These are phyloP conservation scores for Scedosporium aurantiacum DNA, from an alignment of 2,329 filamentous ascomycete species.

Conservation along the genomic window DNA sequence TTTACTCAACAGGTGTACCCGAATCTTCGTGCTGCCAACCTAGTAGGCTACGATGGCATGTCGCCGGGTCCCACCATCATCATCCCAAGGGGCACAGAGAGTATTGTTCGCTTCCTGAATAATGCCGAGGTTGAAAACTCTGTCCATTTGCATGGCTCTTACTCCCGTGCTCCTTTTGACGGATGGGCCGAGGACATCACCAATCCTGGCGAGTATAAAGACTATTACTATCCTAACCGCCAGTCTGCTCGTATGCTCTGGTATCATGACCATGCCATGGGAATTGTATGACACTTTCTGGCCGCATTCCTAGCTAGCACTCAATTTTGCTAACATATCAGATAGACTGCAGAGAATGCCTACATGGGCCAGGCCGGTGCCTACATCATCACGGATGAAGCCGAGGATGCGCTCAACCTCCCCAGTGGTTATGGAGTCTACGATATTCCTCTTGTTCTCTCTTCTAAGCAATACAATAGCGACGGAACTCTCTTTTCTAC, in stretches of 20 bases:
- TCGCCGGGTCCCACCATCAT: slow-evolving; percentile 42
- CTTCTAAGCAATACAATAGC: slow-evolving; percentile 38
- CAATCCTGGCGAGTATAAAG: slow-evolving; percentile 41
- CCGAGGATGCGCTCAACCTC: slow-evolving; percentile 35
- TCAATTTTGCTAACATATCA: neutral
- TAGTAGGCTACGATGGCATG: slow-evolving; percentile 42
- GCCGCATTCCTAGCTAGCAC: neutral
- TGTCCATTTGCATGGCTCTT: slow-evolving; percentile 45
- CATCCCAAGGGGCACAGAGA: slow-evolving; percentile 36
- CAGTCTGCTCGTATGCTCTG: slow-evolving; percentile 41
- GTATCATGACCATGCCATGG: slow-evolving; percentile 41
- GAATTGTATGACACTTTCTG: slow-evolving; percentile 15
- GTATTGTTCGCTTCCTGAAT: slow-evolving; percentile 43
- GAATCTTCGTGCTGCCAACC: slow-evolving; percentile 17
- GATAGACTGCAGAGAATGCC: slow-evolving; percentile 1
- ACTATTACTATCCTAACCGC: slow-evolving; percentile 51
- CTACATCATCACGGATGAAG: slow-evolving; percentile 40
- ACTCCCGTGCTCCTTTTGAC: slow-evolving; percentile 27
- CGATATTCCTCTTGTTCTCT: slow-evolving; percentile 40
- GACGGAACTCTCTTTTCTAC: slow-evolving; percentile 38
- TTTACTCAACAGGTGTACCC: slow-evolving; percentile 26
- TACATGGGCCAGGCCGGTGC: slow-evolving; percentile 38
- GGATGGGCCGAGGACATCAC: slow-evolving; percentile 46
- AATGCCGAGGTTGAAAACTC: slow-evolving; percentile 29
- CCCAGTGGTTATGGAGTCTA: slow-evolving; percentile 37